Evolutionary conservation across 495 filamentous ascomycete genomes (phyloP).

Genomic region (Hypoxylon fragiforme): DNA sequence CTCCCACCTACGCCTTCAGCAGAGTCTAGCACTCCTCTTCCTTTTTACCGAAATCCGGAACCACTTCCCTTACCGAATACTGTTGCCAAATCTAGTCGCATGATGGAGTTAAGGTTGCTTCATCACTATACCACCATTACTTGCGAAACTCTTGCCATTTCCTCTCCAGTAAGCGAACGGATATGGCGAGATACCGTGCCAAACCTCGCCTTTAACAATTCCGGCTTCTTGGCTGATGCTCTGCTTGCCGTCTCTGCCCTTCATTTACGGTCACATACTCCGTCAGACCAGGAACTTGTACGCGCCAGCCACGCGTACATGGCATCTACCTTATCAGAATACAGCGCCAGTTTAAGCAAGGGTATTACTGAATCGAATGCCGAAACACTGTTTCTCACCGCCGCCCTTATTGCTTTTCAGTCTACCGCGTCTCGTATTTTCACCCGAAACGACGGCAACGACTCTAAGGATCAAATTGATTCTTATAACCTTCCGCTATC

Average conservation of each 20-base stretch:
- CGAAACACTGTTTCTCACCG: constrained; percentile 58
- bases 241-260: constrained; percentile 60
- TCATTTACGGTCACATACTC: constrained; percentile 52
- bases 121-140: constrained; percentile 60
- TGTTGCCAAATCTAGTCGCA: constrained; percentile 45
- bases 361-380: constrained; percentile 56
- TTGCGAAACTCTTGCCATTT: constrained; percentile 55
- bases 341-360: constrained; percentile 51
- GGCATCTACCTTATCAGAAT: constrained; percentile 59
- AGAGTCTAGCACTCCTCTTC: constrained; percentile 30
- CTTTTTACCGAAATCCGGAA: constrained; percentile 44
- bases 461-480: constrained; percentile 30
- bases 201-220: constrained; percentile 55
- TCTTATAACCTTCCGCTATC: constrained; percentile 54
- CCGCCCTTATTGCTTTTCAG: constrained; percentile 60
- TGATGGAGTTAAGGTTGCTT: constrained; percentile 57
- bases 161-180: constrained; percentile 48
- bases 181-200: constrained; percentile 61
- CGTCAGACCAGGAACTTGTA: constrained; percentile 55
- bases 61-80: constrained; percentile 41
- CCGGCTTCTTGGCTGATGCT: constrained; percentile 57
- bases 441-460: constrained; percentile 46
- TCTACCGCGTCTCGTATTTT: constrained; percentile 59
- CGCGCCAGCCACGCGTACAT: constrained; percentile 61
- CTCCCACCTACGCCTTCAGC: constrained; percentile 30